phyloP scores from a whole-genome alignment of 371 early-diverging fungal species.

The Haplosporangium sp. region DNA sequence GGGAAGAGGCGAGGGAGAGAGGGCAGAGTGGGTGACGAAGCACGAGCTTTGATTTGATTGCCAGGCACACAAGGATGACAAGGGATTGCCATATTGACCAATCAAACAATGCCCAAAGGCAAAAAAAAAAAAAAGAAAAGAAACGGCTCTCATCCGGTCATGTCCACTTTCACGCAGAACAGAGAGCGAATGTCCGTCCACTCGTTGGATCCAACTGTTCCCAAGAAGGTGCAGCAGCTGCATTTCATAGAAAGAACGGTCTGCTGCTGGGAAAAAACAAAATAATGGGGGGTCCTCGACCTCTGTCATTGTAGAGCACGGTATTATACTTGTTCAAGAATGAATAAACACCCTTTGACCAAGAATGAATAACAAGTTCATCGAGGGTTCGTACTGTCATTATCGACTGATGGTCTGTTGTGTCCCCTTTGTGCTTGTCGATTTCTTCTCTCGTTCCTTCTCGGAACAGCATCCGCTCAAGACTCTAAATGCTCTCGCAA shows the following conservation, averaged over 20 bases:
- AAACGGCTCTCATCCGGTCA: too few relatives aligned
- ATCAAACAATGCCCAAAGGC: not conserved
- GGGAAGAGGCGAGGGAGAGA: not conserved
- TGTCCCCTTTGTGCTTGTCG: not conserved
- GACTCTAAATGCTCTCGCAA: not conserved
- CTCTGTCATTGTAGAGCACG: too few relatives aligned
- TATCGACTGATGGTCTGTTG: too few relatives aligned
- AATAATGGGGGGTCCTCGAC: too few relatives aligned
- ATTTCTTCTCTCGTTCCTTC: not conserved
- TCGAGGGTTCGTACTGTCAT: too few relatives aligned
- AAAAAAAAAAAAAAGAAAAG: not conserved
- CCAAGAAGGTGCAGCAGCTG: not conserved
- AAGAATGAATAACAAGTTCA: too few relatives aligned
- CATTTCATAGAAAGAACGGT: too few relatives aligned
- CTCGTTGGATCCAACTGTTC: not conserved
- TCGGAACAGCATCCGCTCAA: constrained; percentile 16
- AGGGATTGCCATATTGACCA: not conserved
- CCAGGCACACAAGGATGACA: not conserved
- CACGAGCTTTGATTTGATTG: not conserved
- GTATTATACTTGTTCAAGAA: too few relatives aligned
- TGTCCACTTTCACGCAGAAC: not conserved
- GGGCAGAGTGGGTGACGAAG: not conserved
- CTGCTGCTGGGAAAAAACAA: not conserved
- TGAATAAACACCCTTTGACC: too few relatives aligned
- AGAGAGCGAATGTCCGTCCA: not conserved